Evolutionary conservation across 495 filamentous ascomycete genomes (phyloP).

Genomic region (Hypomontagnella monticulosa): DNA sequence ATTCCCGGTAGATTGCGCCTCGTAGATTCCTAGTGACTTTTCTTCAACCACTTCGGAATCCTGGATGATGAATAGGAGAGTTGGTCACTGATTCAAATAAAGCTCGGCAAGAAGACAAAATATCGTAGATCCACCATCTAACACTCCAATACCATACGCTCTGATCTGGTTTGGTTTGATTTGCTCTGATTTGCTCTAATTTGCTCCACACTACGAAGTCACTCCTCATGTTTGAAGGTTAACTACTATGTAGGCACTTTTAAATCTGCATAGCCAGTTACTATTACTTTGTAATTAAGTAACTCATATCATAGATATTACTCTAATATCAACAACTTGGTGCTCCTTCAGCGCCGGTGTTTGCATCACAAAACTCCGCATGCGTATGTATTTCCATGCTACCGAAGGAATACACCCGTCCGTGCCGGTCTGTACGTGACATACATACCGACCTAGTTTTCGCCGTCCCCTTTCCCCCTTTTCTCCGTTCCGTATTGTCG

Average conservation of each 20-base stretch:
- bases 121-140: no score
- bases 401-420: background rate
- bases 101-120: no score
- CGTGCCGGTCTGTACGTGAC: conserved; percentile 10
- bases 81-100: background rate
- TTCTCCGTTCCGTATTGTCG: conserved; percentile 5
- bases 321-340: conserved; percentile 14
- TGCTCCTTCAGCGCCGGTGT: conserved; percentile 16
- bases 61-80: background rate
- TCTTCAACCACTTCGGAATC: background rate
- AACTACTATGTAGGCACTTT: no score
- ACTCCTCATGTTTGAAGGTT: no score
- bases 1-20: background rate
- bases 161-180: no score
- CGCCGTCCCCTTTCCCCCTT: background rate
- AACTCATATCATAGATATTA: background rate
- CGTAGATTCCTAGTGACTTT: no score
- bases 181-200: no score
- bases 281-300: no score
- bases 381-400: conserved; percentile 17
- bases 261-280: no score
- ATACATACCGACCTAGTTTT: conserved; percentile 3
- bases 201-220: no score
- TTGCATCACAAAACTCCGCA: conserved; percentile 16
- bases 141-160: no score